Percentiles rank a stretch among this genome's conserved stretches.
These are phyloP conservation scores for Apiotrichum domesticum DNA, from an alignment of 1,284 basidiomycete species.

Conservation along the genomic window DNA sequence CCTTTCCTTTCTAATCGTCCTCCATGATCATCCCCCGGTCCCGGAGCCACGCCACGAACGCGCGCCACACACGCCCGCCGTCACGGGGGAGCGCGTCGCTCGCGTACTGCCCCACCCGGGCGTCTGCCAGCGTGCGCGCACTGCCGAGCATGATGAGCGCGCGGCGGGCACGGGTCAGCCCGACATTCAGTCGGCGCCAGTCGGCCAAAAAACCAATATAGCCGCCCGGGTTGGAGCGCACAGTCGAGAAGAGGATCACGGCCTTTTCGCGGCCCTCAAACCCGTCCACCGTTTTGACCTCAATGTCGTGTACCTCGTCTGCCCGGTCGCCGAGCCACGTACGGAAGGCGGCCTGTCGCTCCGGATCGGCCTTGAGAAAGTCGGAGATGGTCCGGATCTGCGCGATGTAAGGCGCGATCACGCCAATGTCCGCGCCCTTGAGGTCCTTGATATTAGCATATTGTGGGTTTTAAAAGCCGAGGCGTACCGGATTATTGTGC, in stretches of 20 bases:
- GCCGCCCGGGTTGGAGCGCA: slow-evolving; percentile 67
- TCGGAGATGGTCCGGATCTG: slow-evolving; percentile 66
- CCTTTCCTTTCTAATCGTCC: slow-evolving; percentile 28
- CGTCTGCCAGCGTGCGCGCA: slow-evolving; percentile 58
- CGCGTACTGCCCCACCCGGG: slow-evolving; percentile 18
- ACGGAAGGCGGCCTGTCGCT: slow-evolving; percentile 51
- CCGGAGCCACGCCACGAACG: slow-evolving; percentile 30
- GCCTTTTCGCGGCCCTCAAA: slow-evolving; percentile 92
- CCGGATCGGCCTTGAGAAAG: slow-evolving; percentile 50
- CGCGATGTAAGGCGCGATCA: slow-evolving; percentile 79
- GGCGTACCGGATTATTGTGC: slow-evolving; percentile 60
- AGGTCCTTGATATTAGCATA: slow-evolving; percentile 51
- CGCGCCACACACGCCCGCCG: slow-evolving; percentile 36
- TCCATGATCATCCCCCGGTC: slow-evolving; percentile 27
- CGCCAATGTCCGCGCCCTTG: slow-evolving; percentile 66
- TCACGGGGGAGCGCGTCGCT: slow-evolving; percentile 27
- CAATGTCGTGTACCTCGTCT: slow-evolving; percentile 60
- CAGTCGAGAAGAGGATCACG: slow-evolving; percentile 83
- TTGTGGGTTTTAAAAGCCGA: neutral
- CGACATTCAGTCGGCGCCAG: slow-evolving; percentile 76
- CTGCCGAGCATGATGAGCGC: slow-evolving; percentile 77
- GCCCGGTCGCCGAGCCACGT: slow-evolving; percentile 59
- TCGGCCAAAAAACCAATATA: slow-evolving; percentile 88
- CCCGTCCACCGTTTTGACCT: slow-evolving; percentile 84
- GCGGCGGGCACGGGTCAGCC: slow-evolving; percentile 74